These are phyloP conservation scores for Przewalskia tangutica DNA, from an alignment of 257 asterid species.

Conservation along the genomic window DNA sequence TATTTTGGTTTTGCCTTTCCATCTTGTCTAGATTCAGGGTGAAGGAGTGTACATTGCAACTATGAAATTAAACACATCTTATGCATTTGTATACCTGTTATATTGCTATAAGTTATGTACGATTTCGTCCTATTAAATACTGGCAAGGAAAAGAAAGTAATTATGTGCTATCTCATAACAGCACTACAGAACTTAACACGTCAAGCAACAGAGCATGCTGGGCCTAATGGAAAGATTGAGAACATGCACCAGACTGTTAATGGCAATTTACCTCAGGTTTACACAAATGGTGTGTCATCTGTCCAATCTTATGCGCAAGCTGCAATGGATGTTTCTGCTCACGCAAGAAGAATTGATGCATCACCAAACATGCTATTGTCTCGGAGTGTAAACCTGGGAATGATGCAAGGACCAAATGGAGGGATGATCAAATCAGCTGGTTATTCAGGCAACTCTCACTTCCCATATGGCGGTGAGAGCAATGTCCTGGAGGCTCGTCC, in stretches of 20 bases:
- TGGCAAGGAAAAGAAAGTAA: not conserved
- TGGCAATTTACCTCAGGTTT: slow-evolving; percentile 27
- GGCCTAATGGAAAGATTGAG: slow-evolving; percentile 37
- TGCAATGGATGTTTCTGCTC: slow-evolving; percentile 31
- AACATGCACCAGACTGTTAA: slow-evolving; percentile 30
- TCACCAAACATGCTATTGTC: slow-evolving; percentile 33
- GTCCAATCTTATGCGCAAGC: slow-evolving; percentile 41
- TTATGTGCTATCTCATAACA: slow-evolving; percentile 6
- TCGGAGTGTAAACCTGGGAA: slow-evolving; percentile 45
- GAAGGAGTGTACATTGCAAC: not conserved
- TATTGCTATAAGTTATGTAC: not conserved
- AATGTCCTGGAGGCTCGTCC: slow-evolving; percentile 40
- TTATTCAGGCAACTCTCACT: slow-evolving; percentile 36
- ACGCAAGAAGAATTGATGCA: slow-evolving; percentile 30
- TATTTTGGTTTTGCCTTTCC: not conserved
- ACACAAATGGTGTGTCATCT: slow-evolving; percentile 35
- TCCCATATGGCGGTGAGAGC: slow-evolving; percentile 40
- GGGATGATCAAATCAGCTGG: slow-evolving; percentile 37
- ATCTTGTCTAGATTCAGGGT: not conserved
- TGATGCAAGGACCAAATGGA: slow-evolving; percentile 48
- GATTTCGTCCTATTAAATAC: not conserved
- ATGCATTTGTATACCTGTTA: not conserved
- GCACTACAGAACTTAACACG: slow-evolving; percentile 36
- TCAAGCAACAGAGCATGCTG: slow-evolving; percentile 32
- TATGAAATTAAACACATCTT: not conserved